Conservation (phyloP, 441 rosid genomes). For the Lepidium campestre region DNA sequence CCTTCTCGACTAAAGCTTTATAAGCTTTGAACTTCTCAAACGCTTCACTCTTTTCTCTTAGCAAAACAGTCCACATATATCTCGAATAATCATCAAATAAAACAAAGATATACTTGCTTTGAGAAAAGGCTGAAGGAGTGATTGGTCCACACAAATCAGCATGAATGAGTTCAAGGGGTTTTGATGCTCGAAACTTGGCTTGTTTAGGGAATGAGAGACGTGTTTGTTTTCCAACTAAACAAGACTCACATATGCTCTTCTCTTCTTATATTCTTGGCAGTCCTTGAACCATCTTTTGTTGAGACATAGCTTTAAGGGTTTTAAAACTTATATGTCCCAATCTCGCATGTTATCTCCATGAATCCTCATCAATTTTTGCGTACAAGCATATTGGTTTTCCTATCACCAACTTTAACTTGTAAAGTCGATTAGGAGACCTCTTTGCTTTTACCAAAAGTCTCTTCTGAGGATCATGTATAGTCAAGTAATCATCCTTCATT, state of each 20-base stretch:
- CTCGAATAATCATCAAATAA: background rate
- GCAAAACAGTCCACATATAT: background rate
- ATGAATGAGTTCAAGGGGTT: background rate
- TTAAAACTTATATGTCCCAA: background rate
- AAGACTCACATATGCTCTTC: background rate
- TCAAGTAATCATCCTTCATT: too few relatives aligned
- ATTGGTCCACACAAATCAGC: background rate
- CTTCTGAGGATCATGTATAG: too few relatives aligned
- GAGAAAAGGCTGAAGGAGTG: background rate
- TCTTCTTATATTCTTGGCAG: background rate
- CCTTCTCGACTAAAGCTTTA: too few relatives aligned
- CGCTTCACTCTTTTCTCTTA: background rate
- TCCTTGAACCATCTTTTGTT: background rate
- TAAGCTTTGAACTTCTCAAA: too few relatives aligned
- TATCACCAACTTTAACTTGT: too few relatives aligned
- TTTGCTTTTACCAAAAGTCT: too few relatives aligned
- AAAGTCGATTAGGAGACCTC: too few relatives aligned
- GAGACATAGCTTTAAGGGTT: background rate
- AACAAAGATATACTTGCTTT: background rate
- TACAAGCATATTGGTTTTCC: background rate
- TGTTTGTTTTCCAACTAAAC: background rate
- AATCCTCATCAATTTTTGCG: background rate
- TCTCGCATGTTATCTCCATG: background rate
- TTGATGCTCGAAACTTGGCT: too few relatives aligned
- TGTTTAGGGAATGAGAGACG: background rate